A percentile compares a stretch with the other conserved stretches of the same genome.
phyloP scores from a whole-genome alignment of 306 rosid genomes.

The Prunus persica region Prunus_persica_NCBIv2 NC_034011.1:22151001-22151500 shows the following conservation, averaged over 20 bases:
- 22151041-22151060: conserved; percentile 21
- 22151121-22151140: not conserved
- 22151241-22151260: not conserved
- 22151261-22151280: not conserved
- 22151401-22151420: not conserved
- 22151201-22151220: conserved; percentile 29
- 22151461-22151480: not conserved
- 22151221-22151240: conserved; percentile 1
- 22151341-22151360: not conserved
- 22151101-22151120: not conserved
- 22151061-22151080: conserved; percentile 3
- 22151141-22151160: conserved; percentile 93
- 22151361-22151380: conserved; percentile 3
- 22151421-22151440: not conserved
- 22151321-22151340: conserved; percentile 1
- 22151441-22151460: not conserved
- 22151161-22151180: conserved; percentile 74
- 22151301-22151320: not conserved
- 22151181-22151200: conserved; percentile 59
- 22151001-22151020: conserved; percentile 64
- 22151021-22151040: conserved; percentile 17
- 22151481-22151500: conserved; percentile 92
- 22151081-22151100: conserved; percentile 5
- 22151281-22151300: not conserved
- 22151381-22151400: conserved; percentile 4